Conservation (phyloP, 768 basidiomycete species). For the Pulveroboletus sp. region DNA sequence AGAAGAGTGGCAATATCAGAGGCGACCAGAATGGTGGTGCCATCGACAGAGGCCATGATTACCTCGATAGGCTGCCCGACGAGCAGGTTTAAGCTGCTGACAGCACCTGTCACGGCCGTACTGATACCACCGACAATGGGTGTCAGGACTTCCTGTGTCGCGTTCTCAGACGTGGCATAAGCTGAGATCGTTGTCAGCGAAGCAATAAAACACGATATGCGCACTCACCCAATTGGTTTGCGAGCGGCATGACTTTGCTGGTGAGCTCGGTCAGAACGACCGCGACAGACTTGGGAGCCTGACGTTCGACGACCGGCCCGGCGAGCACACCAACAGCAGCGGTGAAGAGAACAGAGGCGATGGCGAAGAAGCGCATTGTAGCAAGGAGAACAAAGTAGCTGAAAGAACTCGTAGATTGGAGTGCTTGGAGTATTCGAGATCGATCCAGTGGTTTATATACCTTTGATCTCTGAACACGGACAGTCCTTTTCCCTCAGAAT, state of each 20-base stretch:
- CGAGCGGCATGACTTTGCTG: not conserved
- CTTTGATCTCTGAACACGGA: too few relatives aligned
- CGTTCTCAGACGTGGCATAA: conserved; percentile 8
- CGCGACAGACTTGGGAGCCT: not conserved
- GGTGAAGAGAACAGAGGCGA: conserved; percentile 2
- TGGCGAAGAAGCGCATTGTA: conserved; percentile 8
- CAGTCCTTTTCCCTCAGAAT: too few relatives aligned
- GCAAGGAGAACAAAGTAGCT: not conserved
- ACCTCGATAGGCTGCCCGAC: not conserved
- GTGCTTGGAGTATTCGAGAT: too few relatives aligned
- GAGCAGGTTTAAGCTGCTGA: conserved; percentile 6
- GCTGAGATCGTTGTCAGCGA: not conserved
- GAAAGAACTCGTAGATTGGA: too few relatives aligned
- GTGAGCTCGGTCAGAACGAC: conserved; percentile 1
- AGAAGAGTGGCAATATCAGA: conserved; percentile 10
- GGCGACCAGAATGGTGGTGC: not conserved
- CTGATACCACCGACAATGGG: conserved; percentile 5
- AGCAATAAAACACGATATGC: not conserved
- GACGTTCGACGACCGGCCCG: conserved; percentile 5
- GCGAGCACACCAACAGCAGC: conserved; percentile 4
- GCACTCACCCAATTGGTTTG: conserved; percentile 5
- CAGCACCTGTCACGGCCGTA: conserved; percentile 1
- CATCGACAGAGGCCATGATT: conserved; percentile 10
- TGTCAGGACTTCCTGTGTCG: not conserved
- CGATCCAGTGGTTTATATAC: too few relatives aligned